Conservation (phyloP, 192 early-diverging fungal species). For the Chytriomyces hyalinus region DNA sequence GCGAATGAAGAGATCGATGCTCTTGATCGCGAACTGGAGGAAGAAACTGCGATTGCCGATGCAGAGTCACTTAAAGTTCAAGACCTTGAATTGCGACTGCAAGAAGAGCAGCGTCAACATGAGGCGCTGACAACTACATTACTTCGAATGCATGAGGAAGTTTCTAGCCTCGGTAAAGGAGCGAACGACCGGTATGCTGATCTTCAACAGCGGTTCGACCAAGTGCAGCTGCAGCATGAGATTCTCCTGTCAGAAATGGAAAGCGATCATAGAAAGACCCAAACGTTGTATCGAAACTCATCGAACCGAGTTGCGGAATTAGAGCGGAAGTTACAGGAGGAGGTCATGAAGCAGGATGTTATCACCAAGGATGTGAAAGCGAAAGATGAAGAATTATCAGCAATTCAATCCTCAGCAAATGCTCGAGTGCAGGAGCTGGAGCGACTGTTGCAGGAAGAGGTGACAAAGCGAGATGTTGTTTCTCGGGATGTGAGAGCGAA, state of each 20-base stretch:
- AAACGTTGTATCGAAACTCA: not conserved
- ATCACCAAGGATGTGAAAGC: not conserved
- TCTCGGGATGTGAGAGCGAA: no score
- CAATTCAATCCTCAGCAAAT: not conserved
- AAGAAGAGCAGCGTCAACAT: constrained; percentile 3
- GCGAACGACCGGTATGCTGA: not conserved
- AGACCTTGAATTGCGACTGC: constrained; percentile 7
- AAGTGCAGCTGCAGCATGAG: constrained; percentile 17
- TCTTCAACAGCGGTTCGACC: constrained; percentile 5
- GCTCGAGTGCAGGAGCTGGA: not conserved
- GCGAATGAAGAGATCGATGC: constrained; percentile 1
- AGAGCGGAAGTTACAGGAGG: not conserved
- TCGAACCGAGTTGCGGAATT: not conserved
- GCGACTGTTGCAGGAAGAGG: not conserved
- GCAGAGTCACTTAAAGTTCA: not conserved
- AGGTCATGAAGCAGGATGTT: not conserved
- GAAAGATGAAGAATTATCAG: not conserved
- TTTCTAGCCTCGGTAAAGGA: not conserved
- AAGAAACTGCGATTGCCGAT: not conserved
- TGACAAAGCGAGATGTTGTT: no score
- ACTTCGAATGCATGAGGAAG: not conserved
- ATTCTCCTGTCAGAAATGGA: constrained; percentile 13
- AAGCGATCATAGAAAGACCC: constrained; percentile 2
- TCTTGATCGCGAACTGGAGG: constrained; percentile 19
- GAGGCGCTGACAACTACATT: not conserved